Conservation (phyloP, 306 rosid genomes). For the Castanea crenata region DNA sequence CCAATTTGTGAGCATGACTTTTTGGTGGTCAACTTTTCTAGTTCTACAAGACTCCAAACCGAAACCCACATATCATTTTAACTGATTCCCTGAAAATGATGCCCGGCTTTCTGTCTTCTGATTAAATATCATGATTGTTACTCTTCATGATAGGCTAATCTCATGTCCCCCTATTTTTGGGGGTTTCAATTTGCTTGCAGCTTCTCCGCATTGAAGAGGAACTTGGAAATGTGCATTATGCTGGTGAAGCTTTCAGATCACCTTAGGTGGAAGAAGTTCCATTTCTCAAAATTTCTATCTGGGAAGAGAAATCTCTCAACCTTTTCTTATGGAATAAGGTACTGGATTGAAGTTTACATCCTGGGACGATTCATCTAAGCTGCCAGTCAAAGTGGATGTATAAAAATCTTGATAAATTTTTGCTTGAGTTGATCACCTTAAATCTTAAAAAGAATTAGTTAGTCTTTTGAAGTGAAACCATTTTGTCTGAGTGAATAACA, state of each 20-base stretch:
- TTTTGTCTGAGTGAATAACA: slow-evolving; percentile 10
- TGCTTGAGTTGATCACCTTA: slow-evolving; percentile 4
- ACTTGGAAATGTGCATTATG: slow-evolving; percentile 84
- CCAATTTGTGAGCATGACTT: background rate
- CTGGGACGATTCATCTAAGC: slow-evolving; percentile 1
- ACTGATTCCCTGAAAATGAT: background rate
- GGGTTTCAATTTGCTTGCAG: slow-evolving; percentile 45
- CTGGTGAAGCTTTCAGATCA: slow-evolving; percentile 91
- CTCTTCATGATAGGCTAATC: slow-evolving; percentile 4
- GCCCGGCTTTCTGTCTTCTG: background rate
- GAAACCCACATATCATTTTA: background rate
- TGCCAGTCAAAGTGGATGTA: background rate
- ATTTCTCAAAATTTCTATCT: background rate
- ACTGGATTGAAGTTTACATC: background rate
- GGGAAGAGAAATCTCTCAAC: background rate
- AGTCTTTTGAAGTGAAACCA: background rate
- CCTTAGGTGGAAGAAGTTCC: slow-evolving; percentile 35
- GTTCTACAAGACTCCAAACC: background rate
- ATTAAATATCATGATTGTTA: background rate
- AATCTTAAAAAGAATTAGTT: background rate
- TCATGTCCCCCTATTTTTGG: slow-evolving; percentile 1
- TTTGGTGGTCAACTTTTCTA: background rate
- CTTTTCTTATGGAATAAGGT: background rate
- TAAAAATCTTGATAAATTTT: background rate
- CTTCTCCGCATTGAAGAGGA: slow-evolving; percentile 99